Conservation (phyloP, 2,329 filamentous ascomycete species). For the Pyrenochaeta sp. region DNA sequence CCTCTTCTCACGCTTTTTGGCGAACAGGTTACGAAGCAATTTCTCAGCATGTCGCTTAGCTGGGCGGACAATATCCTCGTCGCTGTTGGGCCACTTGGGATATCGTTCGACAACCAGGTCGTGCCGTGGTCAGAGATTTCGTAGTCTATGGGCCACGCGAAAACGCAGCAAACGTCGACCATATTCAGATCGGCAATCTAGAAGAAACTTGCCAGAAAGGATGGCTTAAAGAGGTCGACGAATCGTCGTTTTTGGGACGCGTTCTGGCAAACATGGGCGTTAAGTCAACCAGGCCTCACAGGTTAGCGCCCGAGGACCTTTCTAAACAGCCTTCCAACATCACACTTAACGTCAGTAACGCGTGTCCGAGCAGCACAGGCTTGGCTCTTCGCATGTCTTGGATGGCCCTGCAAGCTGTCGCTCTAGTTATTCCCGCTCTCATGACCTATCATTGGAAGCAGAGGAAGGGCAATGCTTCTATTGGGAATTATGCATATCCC, state of each 20-base stretch:
- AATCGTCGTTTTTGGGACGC: too few species aligned
- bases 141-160: not conserved
- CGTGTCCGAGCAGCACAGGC: not conserved
- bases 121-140: not conserved
- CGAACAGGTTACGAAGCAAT: slow-evolving; percentile 53
- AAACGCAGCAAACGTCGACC: not conserved
- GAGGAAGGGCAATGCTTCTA: fast-evolving
- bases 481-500: not conserved
- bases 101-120: slow-evolving; percentile 10
- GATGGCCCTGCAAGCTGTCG: not conserved
- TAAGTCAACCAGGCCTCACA: too few species aligned
- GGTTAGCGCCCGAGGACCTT: too few species aligned
- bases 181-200: not conserved
- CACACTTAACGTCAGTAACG: not conserved
- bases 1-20: slow-evolving; percentile 50
- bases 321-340: not conserved
- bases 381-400: not conserved
- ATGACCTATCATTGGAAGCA: not conserved
- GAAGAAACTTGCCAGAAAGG: not conserved
- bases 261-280: too few species aligned
- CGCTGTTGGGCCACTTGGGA: slow-evolving; percentile 36
- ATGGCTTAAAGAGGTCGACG: fast-evolving
- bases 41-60: slow-evolving; percentile 45
- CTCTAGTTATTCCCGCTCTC: not conserved
- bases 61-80: slow-evolving; percentile 31